Percentiles rank a stretch among this genome's conserved stretches.
These are phyloP conservation scores for Leccinum colubrinum DNA, from an alignment of 1,284 basidiomycete species.

Conservation along the genomic window DNA sequence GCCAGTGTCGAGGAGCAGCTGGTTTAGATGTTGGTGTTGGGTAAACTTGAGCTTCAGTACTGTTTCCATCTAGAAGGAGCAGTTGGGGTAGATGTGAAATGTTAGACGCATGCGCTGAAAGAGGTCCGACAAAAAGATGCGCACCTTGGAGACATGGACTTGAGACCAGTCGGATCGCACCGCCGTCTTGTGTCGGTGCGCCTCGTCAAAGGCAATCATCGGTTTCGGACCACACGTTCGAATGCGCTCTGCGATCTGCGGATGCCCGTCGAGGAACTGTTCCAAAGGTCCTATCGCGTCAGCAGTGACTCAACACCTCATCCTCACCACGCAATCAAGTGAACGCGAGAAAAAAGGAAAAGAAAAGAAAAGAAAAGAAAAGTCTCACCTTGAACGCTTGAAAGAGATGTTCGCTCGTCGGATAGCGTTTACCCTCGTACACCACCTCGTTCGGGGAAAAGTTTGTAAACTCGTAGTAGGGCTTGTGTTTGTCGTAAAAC, in stretches of 20 bases:
- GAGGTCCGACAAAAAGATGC: neutral
- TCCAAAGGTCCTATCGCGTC: neutral
- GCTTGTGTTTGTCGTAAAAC: conserved; percentile 59
- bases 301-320: neutral
- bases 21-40: conserved; percentile 39
- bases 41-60: conserved; percentile 41
- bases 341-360: no score
- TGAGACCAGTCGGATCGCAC: conserved; percentile 34
- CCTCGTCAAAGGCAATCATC: conserved; percentile 34
- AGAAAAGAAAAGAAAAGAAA: neutral
- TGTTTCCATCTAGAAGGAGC: conserved; percentile 37
- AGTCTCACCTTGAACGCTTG: conserved; percentile 60
- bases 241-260: conserved; percentile 34
- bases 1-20: conserved; percentile 37
- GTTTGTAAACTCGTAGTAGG: conserved; percentile 65
- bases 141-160: conserved; percentile 30
- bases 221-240: conserved; percentile 31
- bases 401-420: conserved; percentile 68
- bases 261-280: conserved; percentile 33
- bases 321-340: neutral
- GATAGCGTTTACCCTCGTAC: conserved; percentile 55
- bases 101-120: neutral
- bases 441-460: conserved; percentile 60
- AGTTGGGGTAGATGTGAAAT: neutral
- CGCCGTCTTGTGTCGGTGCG: conserved; percentile 29